Base-by-base conservation (phyloP, 768 basidiomycete species). In the Lactifluus hygrophoroides region DNA sequence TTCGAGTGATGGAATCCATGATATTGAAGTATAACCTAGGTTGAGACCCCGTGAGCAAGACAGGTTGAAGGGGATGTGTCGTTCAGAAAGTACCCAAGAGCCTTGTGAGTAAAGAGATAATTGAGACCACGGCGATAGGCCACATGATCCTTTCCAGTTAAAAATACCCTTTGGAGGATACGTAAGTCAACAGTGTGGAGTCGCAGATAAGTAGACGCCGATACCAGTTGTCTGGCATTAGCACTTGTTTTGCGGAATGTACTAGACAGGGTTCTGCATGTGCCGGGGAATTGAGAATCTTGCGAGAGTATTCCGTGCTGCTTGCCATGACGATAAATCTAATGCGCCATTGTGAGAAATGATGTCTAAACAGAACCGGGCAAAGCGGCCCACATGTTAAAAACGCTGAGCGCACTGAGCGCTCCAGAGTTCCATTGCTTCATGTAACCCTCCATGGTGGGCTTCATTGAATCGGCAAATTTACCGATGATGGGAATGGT, bases 291-390 rank as follows among this genome's bases (percentile, higher is more conserved):
- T 98, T 97, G 69, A 99, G 77, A 65, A 98, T 94, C 74, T 95
- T 97, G 68, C 95, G 88, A 11, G 94, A 77, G 72, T 83, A 92
- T 64, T 95, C 87, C 66, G 93, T 98, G 3, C 90, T 86, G 8
- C 95, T 90, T 23, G 94, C 93, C 83, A 98, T 94, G 67, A 99
- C 96, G 68, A 99, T 98, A 73, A 97, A 98, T 66, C 96, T 99
- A n/a, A 35, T 25, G n/a, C 23, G 21, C 14, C 49, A 38, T 46
- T 63, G 54, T 3, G 17, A 52, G 21, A 3, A 25, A 21, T 23
- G 54, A 30, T 43, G 28, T 46, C 34, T 73, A 7, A 11, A 7
- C 13, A 16, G 21, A 28, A 57, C 1, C 25, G 16, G 17, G 46
- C n/a, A 9, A 30, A 37, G 27, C 45, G 25, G 58, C 65, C 8